Percentiles rank a stretch among this genome's conserved stretches.
phyloP scores from a whole-genome alignment of 2,329 filamentous ascomycete species.

The Epichloe sylvatica region DNA sequence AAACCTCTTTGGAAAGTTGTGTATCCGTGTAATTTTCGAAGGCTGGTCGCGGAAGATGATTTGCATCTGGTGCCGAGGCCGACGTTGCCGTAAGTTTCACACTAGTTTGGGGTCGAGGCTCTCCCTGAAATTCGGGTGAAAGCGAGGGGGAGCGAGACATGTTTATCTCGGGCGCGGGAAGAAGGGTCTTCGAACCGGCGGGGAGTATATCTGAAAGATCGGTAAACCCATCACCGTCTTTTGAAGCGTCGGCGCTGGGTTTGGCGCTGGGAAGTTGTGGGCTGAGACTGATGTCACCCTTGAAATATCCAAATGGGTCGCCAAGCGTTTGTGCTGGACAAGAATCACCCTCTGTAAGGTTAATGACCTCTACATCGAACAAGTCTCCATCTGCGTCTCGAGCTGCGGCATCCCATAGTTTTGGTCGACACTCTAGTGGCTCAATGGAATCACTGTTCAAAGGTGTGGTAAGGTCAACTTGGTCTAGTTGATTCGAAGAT shows the following conservation, averaged over 20 bases:
- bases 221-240: constrained; percentile 11
- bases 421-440: constrained; percentile 17
- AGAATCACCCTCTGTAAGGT: constrained; percentile 36
- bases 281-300: constrained; percentile 5
- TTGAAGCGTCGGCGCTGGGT: background rate
- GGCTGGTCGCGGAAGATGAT: constrained; percentile 29
- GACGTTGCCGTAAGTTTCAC: background rate
- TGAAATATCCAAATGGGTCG: constrained; percentile 27
- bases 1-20: constrained; percentile 48
- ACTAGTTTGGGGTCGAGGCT: background rate
- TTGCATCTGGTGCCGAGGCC: background rate
- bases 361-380: constrained; percentile 47
- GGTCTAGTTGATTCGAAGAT: constrained; percentile 35
- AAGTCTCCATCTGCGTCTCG: constrained; percentile 52
- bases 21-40: constrained; percentile 48
- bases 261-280: background rate
- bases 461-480: constrained; percentile 26
- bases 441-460: constrained; percentile 26
- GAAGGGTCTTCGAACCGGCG: background rate
- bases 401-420: constrained; percentile 58
- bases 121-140: background rate
- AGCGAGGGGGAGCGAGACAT: too few relatives aligned
- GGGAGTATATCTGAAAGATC: constrained; percentile 14
- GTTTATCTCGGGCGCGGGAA: background rate
- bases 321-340: constrained; percentile 10